Percentiles rank a stretch among this genome's conserved stretches.
These are phyloP conservation scores for Thalassiosira mediterranea DNA, from an alignment of 352 stramenopile species.

Conservation along the genomic window DNA sequence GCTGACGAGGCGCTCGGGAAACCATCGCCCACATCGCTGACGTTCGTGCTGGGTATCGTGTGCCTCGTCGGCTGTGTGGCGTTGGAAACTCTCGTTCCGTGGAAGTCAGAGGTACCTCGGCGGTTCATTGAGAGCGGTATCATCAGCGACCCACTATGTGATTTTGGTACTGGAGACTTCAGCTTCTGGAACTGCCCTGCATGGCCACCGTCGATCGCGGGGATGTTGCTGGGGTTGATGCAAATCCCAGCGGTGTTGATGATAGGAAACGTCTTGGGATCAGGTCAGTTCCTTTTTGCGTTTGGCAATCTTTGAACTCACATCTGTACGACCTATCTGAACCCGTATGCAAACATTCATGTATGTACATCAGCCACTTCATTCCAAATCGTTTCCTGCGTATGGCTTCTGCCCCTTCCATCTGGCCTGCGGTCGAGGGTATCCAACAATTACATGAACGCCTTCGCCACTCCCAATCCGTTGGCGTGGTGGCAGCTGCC, in stretches of 20 bases:
- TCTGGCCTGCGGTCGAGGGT: conserved; percentile 4
- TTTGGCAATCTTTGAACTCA: no score
- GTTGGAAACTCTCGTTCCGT: conserved; percentile 16
- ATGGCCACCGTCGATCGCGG: conserved; percentile 20
- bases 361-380: conserved; percentile 10
- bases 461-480: conserved; percentile 9
- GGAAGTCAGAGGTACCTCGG: not conserved
- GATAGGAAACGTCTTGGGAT: conserved; percentile 7
- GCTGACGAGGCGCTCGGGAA: not conserved
- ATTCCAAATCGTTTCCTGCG: conserved; percentile 10
- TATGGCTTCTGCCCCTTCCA: not conserved
- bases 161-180: conserved; percentile 4
- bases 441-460: conserved; percentile 2
- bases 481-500: conserved; percentile 10
- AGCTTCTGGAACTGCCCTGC: conserved; percentile 8
- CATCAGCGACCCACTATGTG: not conserved
- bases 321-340: no score
- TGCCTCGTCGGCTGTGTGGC: not conserved
- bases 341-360: no score
- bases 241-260: conserved; percentile 11
- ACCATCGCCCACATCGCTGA: not conserved
- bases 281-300: no score
- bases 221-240: conserved; percentile 9
- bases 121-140: conserved; percentile 10
- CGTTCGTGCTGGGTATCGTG: conserved; percentile 5